These are phyloP conservation scores for Phytophthora megakarya DNA, from an alignment of 352 stramenopile genomes.

Conservation along the genomic window DNA sequence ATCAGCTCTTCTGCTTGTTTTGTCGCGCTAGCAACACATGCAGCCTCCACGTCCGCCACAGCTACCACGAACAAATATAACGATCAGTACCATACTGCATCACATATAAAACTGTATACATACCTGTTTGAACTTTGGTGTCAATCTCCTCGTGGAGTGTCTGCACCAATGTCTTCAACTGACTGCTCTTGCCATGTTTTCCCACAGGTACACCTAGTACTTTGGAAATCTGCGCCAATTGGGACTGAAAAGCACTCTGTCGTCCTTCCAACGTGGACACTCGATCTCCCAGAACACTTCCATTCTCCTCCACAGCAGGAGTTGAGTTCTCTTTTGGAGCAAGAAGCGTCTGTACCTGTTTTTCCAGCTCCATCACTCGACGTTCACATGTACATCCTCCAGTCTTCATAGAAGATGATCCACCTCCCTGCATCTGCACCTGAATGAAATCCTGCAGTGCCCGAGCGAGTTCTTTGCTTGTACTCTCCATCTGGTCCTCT, in stretches of 20 bases:
- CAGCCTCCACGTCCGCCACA: conserved; percentile 22
- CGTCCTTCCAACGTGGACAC: conserved; percentile 79
- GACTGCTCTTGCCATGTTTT: conserved; percentile 66
- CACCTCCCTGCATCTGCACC: conserved; percentile 46
- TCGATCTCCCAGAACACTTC: conserved; percentile 54
- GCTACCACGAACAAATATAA: conserved; percentile 4
- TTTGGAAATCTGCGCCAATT: conserved; percentile 79
- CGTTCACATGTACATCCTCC: conserved; percentile 49
- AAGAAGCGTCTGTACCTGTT: conserved; percentile 51
- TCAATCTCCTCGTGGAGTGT: conserved; percentile 77
- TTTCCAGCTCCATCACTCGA: conserved; percentile 64
- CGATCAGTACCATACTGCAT: neutral
- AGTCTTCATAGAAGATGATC: neutral
- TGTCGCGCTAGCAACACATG: conserved; percentile 18
- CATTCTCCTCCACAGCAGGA: conserved; percentile 9
- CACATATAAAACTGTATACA: neutral
- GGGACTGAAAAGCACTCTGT: conserved; percentile 82
- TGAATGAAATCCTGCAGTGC: conserved; percentile 63
- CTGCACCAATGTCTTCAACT: conserved; percentile 74
- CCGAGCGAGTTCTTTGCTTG: conserved; percentile 52
- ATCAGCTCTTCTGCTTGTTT: conserved; percentile 23
- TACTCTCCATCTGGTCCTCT: conserved; percentile 39
- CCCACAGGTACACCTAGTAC: conserved; percentile 64
- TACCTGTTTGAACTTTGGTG: conserved; percentile 55
- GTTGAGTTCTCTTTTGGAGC: conserved; percentile 5